Base-by-base conservation (phyloP, 768 basidiomycete species). In the Mycena galericulata region DNA sequence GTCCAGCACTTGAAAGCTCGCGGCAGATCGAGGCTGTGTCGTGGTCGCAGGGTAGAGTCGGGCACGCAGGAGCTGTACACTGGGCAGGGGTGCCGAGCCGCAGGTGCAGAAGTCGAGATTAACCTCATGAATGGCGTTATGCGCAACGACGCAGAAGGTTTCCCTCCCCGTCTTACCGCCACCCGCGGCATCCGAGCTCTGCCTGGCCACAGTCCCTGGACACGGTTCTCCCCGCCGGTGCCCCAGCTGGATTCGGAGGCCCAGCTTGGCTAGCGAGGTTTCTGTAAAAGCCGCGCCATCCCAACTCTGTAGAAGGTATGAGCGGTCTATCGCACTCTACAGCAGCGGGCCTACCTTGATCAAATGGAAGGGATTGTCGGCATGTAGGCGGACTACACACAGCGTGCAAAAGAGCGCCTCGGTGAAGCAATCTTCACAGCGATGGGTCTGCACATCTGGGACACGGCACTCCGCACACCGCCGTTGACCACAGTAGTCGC, bases 101-200 rank as follows among this genome's bases (percentile, higher is more conserved):
- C 80, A 82, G 0, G 68, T 73, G 68, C 81, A 82, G 51, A 74
- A 82, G 46, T 79, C 75, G 0, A 82, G n/a, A 0, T 47, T 67
- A 4, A 81, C 75, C 4, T 63, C 57, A 41, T 81, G 79, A n/a
- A 80, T 62, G 1, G 69, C 65, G 50, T 77, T 62, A 26, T 30
- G 17, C 50, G 75, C 69, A 24, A 80, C 71, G 7, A 82, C 51
- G 7, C 73, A 59, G 58, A 81, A 79, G 24, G 74, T 67, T 41
- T 78, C 67, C 36, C 62, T 49, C 18, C 34, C 26, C 1, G 69
- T n/a, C n/a, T n/a, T n/a, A n/a, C n/a, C n/a, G n/a, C n/a, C 70
- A 2, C 27, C n/a, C 5, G 29, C 15, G 45, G 17, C 8, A 69
- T 72, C 59, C 62, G 51, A 51, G 2, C 8, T 11, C 0, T 32